Base-by-base conservation (phyloP, 2,329 filamentous ascomycete species). In the Ophiosphaerella korrae region DNA sequence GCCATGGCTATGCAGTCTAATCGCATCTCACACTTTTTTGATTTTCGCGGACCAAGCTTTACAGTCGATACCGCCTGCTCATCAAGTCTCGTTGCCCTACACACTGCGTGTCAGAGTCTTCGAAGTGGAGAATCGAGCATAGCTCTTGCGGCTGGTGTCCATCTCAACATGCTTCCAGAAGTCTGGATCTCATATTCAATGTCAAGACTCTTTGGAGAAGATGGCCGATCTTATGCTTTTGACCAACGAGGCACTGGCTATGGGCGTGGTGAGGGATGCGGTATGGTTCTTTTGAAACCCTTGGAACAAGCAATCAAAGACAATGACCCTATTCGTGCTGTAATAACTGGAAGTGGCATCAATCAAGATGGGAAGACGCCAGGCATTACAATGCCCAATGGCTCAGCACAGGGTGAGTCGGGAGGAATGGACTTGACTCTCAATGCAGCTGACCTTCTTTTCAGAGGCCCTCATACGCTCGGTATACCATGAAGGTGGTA, bases 181-280 rank as follows among this genome's bases (percentile, higher is more conserved):
- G 61, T 62, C 37, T 67, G 52, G 50, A 63, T 67, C 26, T 58
- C 54, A 6, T 58, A 59, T 40, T 63, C 59, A 32, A 64, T 57
- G 52, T 64, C 64, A 8, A 39, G 58, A n/a, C 47, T 65, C 2
- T 60, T 65, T 38, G 58, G 63, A 21, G 54, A 70, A 34, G 63
- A 62, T n/a, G 71, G 73, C 2, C 59, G 57, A 33, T 70, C 58
- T 2, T 64, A 42, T 39, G 66, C 70, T 18, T 75, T 72, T 50
- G 85, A 86, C 58, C 64, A 75, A n/a, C 76, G 77, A 3, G 86
- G 83, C 14, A 61, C 58, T 2, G 87, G 87, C 0, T 89, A 88
- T 61, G 85, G 82, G 0, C 78, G 85, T 33, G 86, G 85, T 1
- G 86, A 89, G 61, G 86, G 85, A 5, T 77, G 83, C 23, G 84